Evolutionary conservation across 495 filamentous ascomycete species (phyloP).

Genomic region (Terfezia claveryi): DNA sequence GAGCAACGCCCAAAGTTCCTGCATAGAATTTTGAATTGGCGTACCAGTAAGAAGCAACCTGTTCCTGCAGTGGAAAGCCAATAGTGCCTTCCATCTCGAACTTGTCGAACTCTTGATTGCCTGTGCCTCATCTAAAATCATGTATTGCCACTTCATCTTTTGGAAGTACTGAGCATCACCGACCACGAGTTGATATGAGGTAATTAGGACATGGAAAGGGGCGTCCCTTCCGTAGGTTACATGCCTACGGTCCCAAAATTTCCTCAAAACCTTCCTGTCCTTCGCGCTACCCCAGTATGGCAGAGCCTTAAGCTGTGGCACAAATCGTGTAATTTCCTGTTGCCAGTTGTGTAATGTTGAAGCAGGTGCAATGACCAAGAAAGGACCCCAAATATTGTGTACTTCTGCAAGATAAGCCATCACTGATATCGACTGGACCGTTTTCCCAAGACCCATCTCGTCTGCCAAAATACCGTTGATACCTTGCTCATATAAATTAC

Average conservation of each 20-base stretch:
- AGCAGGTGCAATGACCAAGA: slow-evolving; percentile 86
- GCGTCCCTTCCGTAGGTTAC: slow-evolving; percentile 84
- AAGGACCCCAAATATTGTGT: slow-evolving; percentile 96
- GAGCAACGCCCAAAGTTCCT: slow-evolving; percentile 80
- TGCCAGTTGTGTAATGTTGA: slow-evolving; percentile 99
- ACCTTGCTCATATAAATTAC: slow-evolving; percentile 95
- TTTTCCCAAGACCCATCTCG: slow-evolving; percentile 99
- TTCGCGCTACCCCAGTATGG: slow-evolving; percentile 93
- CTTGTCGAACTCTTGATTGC: slow-evolving; percentile 96
- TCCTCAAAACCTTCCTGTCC: slow-evolving; percentile 85
- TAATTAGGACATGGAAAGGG: slow-evolving; percentile 85
- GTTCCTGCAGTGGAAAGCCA: slow-evolving; percentile 90
- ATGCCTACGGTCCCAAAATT: slow-evolving; percentile 97
- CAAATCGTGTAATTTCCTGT: slow-evolving; percentile 87
- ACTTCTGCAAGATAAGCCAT: slow-evolving; percentile 97
- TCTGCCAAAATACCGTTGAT: slow-evolving; percentile 98
- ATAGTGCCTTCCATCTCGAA: slow-evolving; percentile 84
- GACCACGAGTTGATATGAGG: slow-evolving; percentile 92
- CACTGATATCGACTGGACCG: slow-evolving; percentile 94
- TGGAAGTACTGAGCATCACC: slow-evolving; percentile 91
- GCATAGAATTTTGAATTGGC: slow-evolving; percentile 80
- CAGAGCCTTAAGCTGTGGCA: slow-evolving; percentile 78
- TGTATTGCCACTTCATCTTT: slow-evolving; percentile 98
- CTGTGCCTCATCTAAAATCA: slow-evolving; percentile 96
- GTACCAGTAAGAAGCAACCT: slow-evolving; percentile 87